Percentiles rank a stretch among this genome's conserved stretches.
Evolutionary conservation across 2,329 filamentous ascomycete species (phyloP).

Genomic region (Verticillium zaregamsianum): DNA sequence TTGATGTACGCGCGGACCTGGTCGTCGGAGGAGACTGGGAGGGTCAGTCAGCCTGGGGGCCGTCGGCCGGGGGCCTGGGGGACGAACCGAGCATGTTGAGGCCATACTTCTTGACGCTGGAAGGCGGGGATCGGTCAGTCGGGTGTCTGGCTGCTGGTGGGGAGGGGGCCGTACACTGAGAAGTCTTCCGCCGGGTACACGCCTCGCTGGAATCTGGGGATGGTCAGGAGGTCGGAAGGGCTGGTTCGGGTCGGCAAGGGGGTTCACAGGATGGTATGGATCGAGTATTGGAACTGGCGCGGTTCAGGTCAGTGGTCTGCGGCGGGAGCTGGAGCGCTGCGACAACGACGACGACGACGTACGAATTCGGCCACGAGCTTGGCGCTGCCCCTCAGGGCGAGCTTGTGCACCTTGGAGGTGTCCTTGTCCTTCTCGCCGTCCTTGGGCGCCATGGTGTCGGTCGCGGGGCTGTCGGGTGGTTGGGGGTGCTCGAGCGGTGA

Average conservation of each 20-base stretch:
- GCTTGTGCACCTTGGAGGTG: conserved; percentile 90
- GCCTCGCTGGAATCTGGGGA: conserved; percentile 73
- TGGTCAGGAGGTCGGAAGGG: background rate
- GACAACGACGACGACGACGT: conserved; percentile 31
- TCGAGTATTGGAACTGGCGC: conserved; percentile 86
- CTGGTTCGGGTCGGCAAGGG: background rate
- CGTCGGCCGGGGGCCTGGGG: background rate
- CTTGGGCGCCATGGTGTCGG: conserved; percentile 13
- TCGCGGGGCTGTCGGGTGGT: background rate
- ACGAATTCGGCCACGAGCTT: conserved; percentile 96
- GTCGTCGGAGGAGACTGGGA: conserved; percentile 81
- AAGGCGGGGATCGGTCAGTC: background rate
- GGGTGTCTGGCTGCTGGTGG: background rate
- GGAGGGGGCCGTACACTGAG: conserved; percentile 60
- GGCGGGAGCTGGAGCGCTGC: background rate
- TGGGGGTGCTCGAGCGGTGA: too few relatives aligned
- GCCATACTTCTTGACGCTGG: conserved; percentile 92
- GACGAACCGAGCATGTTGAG: conserved; percentile 83
- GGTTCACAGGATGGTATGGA: conserved; percentile 85
- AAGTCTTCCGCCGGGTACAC: conserved; percentile 96
- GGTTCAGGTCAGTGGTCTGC: conserved; percentile 11
- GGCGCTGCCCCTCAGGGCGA: conserved; percentile 78
- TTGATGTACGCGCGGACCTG: conserved; percentile 99
- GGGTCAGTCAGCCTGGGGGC: background rate
- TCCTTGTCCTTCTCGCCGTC: conserved; percentile 26